phyloP scores from a whole-genome alignment of 2,329 filamentous ascomycete genomes.

The Penicillium sp. region DNA sequence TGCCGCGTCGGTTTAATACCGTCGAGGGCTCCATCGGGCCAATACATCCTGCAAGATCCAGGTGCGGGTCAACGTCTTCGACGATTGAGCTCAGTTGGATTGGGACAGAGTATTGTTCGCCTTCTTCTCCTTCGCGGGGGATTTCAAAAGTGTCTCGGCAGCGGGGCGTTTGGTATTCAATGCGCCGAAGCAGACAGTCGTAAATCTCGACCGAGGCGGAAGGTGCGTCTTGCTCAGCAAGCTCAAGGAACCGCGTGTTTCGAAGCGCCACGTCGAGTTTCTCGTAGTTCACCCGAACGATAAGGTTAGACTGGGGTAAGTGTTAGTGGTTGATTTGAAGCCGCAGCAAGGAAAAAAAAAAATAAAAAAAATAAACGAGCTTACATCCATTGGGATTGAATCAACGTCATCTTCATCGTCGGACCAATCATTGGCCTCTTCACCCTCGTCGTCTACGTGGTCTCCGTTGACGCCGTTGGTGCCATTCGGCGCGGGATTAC shows the following conservation, averaged over 20 bases:
- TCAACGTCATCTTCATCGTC: conserved; percentile 37
- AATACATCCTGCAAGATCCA: conserved; percentile 38
- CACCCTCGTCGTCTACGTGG: conserved; percentile 25
- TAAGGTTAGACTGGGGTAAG: conserved; percentile 60
- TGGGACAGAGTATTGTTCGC: conserved; percentile 37
- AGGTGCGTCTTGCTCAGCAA: conserved; percentile 69
- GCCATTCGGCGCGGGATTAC: conserved; percentile 19
- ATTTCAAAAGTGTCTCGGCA: conserved; percentile 54
- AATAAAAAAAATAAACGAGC: neutral
- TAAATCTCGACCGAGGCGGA: conserved; percentile 76
- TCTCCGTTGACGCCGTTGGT: conserved; percentile 29
- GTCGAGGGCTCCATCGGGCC: conserved; percentile 32
- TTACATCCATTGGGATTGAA: conserved; percentile 39
- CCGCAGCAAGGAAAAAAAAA: neutral
- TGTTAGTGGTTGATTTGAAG: conserved; percentile 13
- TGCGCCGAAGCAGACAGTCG: conserved; percentile 63
- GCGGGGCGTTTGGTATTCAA: conserved; percentile 66
- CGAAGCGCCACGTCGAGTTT: conserved; percentile 80
- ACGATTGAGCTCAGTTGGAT: conserved; percentile 36
- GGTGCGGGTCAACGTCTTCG: conserved; percentile 36
- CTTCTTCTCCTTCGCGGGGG: conserved; percentile 42
- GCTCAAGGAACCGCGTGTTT: conserved; percentile 70
- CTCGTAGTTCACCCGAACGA: conserved; percentile 78
- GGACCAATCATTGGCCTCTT: conserved; percentile 38
- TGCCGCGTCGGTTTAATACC: conserved; percentile 27